Percentiles rank a stretch among this genome's conserved stretches.
Evolutionary conservation across 2,329 filamentous ascomycete species (phyloP).

Genomic region (Hymenoscyphus occultus): DNA sequence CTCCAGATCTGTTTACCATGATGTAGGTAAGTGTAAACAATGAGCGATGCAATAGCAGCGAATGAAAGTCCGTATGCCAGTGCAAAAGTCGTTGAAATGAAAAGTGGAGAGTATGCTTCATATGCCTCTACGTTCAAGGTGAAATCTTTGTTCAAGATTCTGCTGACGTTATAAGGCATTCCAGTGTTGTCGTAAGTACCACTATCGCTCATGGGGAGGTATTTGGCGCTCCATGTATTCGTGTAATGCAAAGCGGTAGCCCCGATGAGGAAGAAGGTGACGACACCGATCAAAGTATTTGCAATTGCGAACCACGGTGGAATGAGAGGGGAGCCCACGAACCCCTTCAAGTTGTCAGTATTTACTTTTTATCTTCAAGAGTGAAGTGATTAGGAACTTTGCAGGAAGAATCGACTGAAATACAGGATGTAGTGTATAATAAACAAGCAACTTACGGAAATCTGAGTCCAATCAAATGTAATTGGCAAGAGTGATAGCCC

Average conservation of each 20-base stretch:
- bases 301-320: slow-evolving; percentile 69
- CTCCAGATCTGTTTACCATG: slow-evolving; percentile 64
- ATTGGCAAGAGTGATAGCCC: slow-evolving; percentile 69
- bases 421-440: too few relatives aligned
- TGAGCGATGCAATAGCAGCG: slow-evolving; percentile 64
- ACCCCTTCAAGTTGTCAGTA: slow-evolving; percentile 6
- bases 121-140: slow-evolving; percentile 64
- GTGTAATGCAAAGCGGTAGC: slow-evolving; percentile 63
- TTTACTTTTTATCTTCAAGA: background rate
- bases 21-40: slow-evolving; percentile 66
- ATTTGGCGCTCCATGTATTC: slow-evolving; percentile 61
- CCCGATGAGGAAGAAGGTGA: slow-evolving; percentile 60
- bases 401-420: background rate
- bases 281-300: slow-evolving; percentile 67
- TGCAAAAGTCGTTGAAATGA: slow-evolving; percentile 69
- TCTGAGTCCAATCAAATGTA: slow-evolving; percentile 74
- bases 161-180: slow-evolving; percentile 58
- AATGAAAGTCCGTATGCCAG: slow-evolving; percentile 70
- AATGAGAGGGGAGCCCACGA: slow-evolving; percentile 41
- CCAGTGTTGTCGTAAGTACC: slow-evolving; percentile 71
- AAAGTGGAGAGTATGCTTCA: slow-evolving; percentile 67
- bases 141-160: slow-evolving; percentile 59
- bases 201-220: slow-evolving; percentile 67
- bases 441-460: slow-evolving; percentile 37
- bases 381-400: background rate